Base-by-base conservation (phyloP, 345 rosid genomes). In the Toxicodendron radicans region DNA sequence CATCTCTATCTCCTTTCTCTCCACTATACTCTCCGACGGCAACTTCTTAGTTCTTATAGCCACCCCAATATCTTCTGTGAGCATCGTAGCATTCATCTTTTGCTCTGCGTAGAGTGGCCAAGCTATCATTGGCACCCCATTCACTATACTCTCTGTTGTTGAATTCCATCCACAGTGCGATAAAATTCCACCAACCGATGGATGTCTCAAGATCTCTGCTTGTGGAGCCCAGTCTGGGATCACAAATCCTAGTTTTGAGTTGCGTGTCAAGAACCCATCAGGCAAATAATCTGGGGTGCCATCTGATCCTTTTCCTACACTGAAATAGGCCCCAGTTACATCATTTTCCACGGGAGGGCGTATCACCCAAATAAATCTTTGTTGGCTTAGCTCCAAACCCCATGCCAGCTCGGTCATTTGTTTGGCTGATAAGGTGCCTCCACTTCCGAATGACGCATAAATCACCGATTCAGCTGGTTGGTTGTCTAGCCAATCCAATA, bases 141-240 rank as follows among this genome's bases (percentile, higher is more conserved):
- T 85, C 7, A 73, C 61, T 20, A 89, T 66, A 35, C 96, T 87
- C 75, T 90, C 96, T 20, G 86, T 51, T 0, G 79, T 79, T 9
- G 95, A 92, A 51, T 85, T 86, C 95, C 97, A 90, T 8, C 95
- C 97, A 8, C 92, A 85, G 30, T 92, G 97, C 3, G 95, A 79
- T 32, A 92, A 70, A 75, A 90, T 89, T 14, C 89, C 92, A 14
- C 93, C 98, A 1, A 82, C 74, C 0, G 95, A 83, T n/a, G 77
- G 79, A 53, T 93, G 97, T 73, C 73, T 58, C 75, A 93, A 66
- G 56, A 93, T 83, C 66, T 88, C 81, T 20, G 75, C 58, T 74
- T 91, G 97, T 0, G 89, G 91, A 27, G 85, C 89, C 96, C 94
- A 92, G 21, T 12, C 58, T 4, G 82, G 76, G 16, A 89, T 71